Evolutionary conservation across 129 eudicot species (phyloP).

Genomic region (Arctium minus): DNA sequence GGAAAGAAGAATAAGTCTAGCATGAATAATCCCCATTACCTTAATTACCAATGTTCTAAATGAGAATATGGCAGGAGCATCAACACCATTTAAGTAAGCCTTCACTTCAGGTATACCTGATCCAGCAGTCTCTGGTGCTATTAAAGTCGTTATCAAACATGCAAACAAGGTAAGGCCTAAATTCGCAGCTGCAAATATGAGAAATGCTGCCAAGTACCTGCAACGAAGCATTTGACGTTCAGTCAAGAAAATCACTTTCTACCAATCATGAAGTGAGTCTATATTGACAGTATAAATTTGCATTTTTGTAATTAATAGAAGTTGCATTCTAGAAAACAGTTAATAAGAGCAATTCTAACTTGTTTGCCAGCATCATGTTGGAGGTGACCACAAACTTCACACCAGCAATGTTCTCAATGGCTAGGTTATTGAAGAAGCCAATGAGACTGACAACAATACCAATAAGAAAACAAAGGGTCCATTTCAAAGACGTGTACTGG

Average conservation of each 20-base stretch:
- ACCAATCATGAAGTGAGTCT: background rate
- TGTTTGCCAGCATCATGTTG: constrained; percentile 65
- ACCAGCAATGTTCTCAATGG: constrained; percentile 88
- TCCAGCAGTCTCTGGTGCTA: constrained; percentile 95
- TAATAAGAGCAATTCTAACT: constrained; percentile 27
- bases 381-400: constrained; percentile 84
- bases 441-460: constrained; percentile 61
- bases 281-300: background rate
- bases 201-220: constrained; percentile 69
- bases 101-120: constrained; percentile 98
- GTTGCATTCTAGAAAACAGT: background rate
- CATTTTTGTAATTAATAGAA: background rate
- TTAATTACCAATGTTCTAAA: constrained; percentile 63
- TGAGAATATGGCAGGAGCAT: constrained; percentile 87
- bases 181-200: constrained; percentile 71
- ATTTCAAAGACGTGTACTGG: constrained; percentile 69
- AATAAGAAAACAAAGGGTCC: constrained; percentile 68
- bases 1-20: background rate
- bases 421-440: constrained; percentile 75
- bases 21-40: constrained; percentile 35
- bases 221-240: constrained; percentile 1
- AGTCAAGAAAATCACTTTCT: background rate
- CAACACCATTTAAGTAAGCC: constrained; percentile 95
- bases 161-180: constrained; percentile 81
- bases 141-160: constrained; percentile 53